Evolutionary conservation across 2,329 filamentous ascomycete species (phyloP), one percentile per base, ranked within the genome.

Genomic region (Coniochaeta sp.): DNA sequence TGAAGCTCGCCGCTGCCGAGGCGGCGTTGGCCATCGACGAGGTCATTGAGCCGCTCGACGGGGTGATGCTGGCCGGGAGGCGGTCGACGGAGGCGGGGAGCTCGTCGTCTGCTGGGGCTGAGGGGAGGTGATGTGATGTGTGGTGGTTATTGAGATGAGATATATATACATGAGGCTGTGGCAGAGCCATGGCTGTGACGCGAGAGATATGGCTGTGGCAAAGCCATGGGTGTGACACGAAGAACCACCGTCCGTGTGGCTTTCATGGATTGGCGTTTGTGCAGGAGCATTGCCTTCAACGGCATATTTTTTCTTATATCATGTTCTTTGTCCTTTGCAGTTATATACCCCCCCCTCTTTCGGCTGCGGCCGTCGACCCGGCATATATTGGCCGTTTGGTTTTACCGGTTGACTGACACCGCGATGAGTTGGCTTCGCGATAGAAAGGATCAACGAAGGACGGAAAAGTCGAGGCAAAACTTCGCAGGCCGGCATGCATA

Each of bases 31-130:
- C 47, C 60, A 65, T 73, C 60, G 77, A 78, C 24, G 76, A 78
- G 28, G 65, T 72, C 40, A 71, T 81, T 26, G 73, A 75, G 64
- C 68, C 70, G 0, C 66, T 75, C 8, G 74, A 76, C 40, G 63
- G 62, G 16, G 57, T 47, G 4, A 26, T 59, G 4, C 24, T n/a
- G 3, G 9, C 30, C 17, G 44, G 60, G 24, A 36, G 54, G 28
- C 22, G 47, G 38, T 50, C 19, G 2, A 38, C 57, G 2, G 47
- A 26, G 22, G 47, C 4, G 24, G 24, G 17, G 47, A 52, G 47
- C 22, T 52, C 47, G 22, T 26, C 22, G 47, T 16, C 47, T 26
- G 38, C 38, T 16, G 38, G 38, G 42, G 47, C 8, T 7, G 47
- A 52, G 5, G 44, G 44, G 44, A 44, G 40, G 40, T 47, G 42